These are phyloP conservation scores for Xylaria sp. DNA, from an alignment of 2,329 filamentous ascomycete species.

Conservation along the genomic window DNA sequence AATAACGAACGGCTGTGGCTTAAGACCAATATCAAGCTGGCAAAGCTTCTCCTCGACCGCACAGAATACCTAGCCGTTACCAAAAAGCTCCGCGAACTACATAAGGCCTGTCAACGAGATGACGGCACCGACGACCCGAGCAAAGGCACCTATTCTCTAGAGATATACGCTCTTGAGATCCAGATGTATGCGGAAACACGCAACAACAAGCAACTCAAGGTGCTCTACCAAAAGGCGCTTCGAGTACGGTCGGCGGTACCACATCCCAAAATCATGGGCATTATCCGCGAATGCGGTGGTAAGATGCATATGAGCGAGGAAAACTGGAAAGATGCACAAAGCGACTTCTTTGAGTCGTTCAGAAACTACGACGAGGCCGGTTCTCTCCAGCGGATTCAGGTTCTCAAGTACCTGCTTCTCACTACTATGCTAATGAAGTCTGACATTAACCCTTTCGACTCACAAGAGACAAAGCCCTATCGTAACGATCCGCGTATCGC, in stretches of 20 bases:
- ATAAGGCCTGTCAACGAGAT: conserved; percentile 85
- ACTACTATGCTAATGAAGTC: conserved; percentile 99
- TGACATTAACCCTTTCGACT: conserved; percentile 98
- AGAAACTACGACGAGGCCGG: conserved; percentile 99
- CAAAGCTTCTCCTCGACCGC: conserved; percentile 88
- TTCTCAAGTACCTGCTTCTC: conserved; percentile 94
- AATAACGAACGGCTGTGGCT: conserved; percentile 98
- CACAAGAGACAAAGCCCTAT: conserved; percentile 98
- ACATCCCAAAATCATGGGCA: conserved; percentile 98
- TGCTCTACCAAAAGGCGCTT: conserved; percentile 89
- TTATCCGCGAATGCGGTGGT: conserved; percentile 97
- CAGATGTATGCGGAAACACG: conserved; percentile 98
- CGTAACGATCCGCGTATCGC: conserved; percentile 94
- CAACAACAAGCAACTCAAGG: conserved; percentile 97
- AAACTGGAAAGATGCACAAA: conserved; percentile 97
- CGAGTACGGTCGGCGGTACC: conserved; percentile 96
- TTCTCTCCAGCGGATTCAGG: conserved; percentile 94
- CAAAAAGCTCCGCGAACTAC: conserved; percentile 87
- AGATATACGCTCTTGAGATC: conserved; percentile 96
- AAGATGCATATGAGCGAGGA: conserved; percentile 99
- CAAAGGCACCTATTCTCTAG: conserved; percentile 95
- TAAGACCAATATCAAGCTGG: conserved; percentile 98
- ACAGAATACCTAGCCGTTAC: conserved; percentile 85
- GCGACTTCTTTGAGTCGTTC: conserved; percentile 98
- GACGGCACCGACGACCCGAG: conserved; percentile 91